Conservation (phyloP, 805 yeast species). For the Schwanniomyces sp. region DNA sequence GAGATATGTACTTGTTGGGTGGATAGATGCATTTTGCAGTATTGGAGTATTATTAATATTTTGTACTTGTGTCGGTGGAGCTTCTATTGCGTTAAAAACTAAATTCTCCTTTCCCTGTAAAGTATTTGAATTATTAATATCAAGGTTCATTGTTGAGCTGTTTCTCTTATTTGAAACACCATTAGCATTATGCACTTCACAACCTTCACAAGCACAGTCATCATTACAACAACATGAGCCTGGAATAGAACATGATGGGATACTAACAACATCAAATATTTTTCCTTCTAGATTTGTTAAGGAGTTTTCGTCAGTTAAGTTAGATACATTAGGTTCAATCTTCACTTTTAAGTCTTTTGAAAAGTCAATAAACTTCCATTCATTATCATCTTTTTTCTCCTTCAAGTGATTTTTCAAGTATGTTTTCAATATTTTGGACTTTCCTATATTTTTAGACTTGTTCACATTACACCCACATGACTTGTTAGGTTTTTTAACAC, state of each 20-base stretch:
- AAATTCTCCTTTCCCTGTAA: conserved; percentile 2
- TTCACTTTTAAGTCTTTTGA: not conserved
- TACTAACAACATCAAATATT: conserved; percentile 20
- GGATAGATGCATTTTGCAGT: not conserved
- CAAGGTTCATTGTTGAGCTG: conserved; percentile 3
- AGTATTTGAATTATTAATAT: conserved; percentile 10
- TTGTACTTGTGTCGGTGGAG: not conserved
- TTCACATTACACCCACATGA: conserved; percentile 31
- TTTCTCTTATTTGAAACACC: conserved; percentile 4
- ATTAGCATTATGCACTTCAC: conserved; percentile 31
- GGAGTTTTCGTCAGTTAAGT: not conserved
- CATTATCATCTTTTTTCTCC: conserved; percentile 6
- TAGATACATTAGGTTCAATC: conserved; percentile 6
- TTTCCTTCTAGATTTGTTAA: not conserved
- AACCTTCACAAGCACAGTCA: conserved; percentile 37
- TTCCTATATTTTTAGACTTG: conserved; percentile 27
- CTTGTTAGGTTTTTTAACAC: conserved; percentile 16
- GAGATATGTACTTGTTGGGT: not conserved
- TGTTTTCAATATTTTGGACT: conserved; percentile 33
- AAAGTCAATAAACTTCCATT: conserved; percentile 8
- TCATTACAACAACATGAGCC: conserved; percentile 39
- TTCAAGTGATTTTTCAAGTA: conserved; percentile 25
- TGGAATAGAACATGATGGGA: conserved; percentile 34
- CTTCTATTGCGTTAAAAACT: not conserved
- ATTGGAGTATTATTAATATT: not conserved